Conservation (phyloP, 1,284 basidiomycete genomes). For the Schizophyllum commune region DNA sequence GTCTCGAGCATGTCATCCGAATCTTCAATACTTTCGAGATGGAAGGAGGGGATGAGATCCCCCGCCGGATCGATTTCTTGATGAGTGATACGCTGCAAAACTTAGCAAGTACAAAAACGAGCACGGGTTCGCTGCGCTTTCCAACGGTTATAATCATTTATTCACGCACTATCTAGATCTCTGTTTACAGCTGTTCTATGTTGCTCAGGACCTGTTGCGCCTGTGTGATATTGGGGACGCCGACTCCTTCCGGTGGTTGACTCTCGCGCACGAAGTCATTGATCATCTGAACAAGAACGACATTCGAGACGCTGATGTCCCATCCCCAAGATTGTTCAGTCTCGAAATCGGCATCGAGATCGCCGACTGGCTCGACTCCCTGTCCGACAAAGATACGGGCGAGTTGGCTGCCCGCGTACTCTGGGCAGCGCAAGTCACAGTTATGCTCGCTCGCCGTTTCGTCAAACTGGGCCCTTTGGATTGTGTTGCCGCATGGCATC, state of each 20-base stretch:
- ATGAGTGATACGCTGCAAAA: not conserved
- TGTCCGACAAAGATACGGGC: not conserved
- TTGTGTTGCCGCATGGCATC: too few species aligned
- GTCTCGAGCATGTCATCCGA: not conserved
- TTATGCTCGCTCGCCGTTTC: too few species aligned
- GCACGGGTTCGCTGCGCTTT: too few species aligned
- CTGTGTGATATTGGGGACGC: too few species aligned
- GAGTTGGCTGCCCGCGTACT: not conserved
- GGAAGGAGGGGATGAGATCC: not conserved
- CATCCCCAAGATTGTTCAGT: not conserved
- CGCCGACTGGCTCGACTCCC: not conserved
- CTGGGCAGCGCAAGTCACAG: too few species aligned
- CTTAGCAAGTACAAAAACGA: not conserved
- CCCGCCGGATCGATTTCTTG: not conserved
- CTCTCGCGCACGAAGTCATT: not conserved
- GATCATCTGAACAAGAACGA: not conserved
- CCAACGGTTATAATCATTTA: too few species aligned
- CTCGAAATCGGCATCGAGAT: not conserved
- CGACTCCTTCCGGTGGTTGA: not conserved
- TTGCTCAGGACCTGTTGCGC: not conserved
- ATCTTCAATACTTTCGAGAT: not conserved
- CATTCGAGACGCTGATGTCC: not conserved
- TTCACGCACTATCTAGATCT: not conserved
- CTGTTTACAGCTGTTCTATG: not conserved
- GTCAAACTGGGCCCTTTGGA: too few species aligned